Conservation (phyloP, 805 yeast species). For the Yarrowia sp. region DNA sequence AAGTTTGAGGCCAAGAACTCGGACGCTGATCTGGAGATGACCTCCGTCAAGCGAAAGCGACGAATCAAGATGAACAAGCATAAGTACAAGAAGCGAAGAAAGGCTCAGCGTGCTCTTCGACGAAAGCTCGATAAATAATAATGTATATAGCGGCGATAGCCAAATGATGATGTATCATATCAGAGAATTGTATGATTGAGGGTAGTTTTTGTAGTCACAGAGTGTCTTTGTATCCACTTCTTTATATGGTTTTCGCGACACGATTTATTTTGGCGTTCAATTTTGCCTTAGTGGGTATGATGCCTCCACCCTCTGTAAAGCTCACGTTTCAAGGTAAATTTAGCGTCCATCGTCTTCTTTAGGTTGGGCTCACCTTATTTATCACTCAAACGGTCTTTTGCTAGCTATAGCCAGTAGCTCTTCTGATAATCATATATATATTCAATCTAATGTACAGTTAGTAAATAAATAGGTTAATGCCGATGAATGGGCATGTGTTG, state of each 20-base stretch:
- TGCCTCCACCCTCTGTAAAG: neutral
- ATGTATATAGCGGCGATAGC: constrained; percentile 38
- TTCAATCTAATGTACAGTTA: constrained; percentile 27
- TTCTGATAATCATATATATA: neutral
- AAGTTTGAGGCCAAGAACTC: constrained; percentile 32
- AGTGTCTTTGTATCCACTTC: neutral
- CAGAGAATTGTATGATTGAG: too few relatives aligned
- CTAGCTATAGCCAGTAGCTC: neutral
- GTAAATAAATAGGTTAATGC: constrained; percentile 37
- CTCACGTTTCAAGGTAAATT: neutral
- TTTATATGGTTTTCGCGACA: neutral
- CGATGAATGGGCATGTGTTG: constrained; percentile 33
- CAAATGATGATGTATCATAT: constrained; percentile 35
- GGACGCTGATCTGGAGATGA: constrained; percentile 41
- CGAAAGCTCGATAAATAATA: constrained; percentile 48
- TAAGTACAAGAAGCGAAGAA: constrained; percentile 96
- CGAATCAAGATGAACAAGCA: constrained; percentile 97
- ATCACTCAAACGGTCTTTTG: neutral
- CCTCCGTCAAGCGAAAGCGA: constrained; percentile 60
- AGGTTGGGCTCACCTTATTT: neutral
- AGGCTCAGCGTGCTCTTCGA: constrained; percentile 69
- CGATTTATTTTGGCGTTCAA: neutral
- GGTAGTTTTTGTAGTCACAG: too few relatives aligned
- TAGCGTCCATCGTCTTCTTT: neutral
- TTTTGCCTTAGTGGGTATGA: neutral